Evolutionary conservation across 83 land plant genomes (phyloP).

Genomic region (Thuja plicata): DNA sequence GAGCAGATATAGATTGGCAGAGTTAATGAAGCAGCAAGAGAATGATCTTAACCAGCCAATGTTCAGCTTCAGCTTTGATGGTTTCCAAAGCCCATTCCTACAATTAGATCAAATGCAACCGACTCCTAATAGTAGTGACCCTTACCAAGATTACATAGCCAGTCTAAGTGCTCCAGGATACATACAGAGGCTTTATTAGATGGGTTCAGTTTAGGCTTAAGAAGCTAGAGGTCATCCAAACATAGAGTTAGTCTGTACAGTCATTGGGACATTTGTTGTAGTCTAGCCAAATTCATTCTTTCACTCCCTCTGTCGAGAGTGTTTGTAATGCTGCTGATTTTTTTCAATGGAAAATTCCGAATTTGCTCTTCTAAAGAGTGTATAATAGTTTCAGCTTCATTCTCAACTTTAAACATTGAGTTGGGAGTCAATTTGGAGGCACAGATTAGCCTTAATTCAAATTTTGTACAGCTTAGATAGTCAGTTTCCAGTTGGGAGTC

Average conservation of each 20-base stretch:
- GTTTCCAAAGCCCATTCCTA: constrained; percentile 6
- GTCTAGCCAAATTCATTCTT: neutral
- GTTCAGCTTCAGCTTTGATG: neutral
- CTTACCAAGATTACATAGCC: constrained; percentile 4
- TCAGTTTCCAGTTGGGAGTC: neutral
- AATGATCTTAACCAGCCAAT: neutral
- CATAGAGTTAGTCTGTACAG: neutral
- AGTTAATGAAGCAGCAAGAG: neutral
- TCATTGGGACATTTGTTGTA: neutral
- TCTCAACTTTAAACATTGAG: neutral
- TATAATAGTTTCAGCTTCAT: neutral
- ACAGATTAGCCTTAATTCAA: neutral
- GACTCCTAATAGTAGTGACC: neutral
- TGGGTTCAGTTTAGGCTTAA: neutral
- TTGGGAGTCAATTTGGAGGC: neutral
- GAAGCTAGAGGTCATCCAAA: neutral
- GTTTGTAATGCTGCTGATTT: neutral
- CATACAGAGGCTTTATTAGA: constrained; percentile 9
- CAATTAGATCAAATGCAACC: constrained; percentile 7
- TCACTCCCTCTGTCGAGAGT: neutral
- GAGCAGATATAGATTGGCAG: neutral
- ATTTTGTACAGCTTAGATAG: no score
- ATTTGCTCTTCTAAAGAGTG: neutral
- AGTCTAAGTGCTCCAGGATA: neutral
- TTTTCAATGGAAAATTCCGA: neutral